These are phyloP conservation scores for Hypoxylon fragiforme DNA, from an alignment of 495 filamentous ascomycete species.

Conservation along the genomic window DNA sequence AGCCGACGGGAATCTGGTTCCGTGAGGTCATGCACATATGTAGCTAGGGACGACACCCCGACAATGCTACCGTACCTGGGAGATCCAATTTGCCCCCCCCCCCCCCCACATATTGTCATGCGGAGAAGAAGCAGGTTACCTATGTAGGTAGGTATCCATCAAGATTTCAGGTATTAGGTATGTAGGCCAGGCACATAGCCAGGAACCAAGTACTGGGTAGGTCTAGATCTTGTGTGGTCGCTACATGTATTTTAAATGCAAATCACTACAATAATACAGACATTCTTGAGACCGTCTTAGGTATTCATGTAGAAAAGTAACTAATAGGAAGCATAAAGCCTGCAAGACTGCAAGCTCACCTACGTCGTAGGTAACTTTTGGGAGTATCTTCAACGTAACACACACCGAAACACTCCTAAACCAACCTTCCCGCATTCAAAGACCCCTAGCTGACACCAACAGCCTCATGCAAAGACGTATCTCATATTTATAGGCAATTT, in stretches of 20 bases:
- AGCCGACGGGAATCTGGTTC: slow-evolving; percentile 27
- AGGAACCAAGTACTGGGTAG: no score
- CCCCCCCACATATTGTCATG: background rate
- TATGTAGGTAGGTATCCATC: no score
- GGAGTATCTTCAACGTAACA: slow-evolving; percentile 26
- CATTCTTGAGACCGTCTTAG: no score
- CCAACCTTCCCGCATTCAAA: background rate
- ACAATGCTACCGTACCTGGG: no score
- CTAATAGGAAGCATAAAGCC: slow-evolving; percentile 1
- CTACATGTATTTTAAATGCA: no score
- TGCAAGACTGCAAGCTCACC: slow-evolving; percentile 1
- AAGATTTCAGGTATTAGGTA: no score
- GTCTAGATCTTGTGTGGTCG: no score
- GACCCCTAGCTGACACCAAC: slow-evolving; percentile 6
- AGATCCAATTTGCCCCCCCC: no score
- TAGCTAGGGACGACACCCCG: no score
- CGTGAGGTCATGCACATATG: slow-evolving; percentile 28
- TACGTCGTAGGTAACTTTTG: slow-evolving; percentile 18
- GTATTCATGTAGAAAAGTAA: slow-evolving; percentile 8
- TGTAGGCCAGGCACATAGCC: no score
- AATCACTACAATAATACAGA: no score
- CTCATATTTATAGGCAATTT: background rate
- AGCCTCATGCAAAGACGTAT: slow-evolving; percentile 3
- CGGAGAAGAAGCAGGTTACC: background rate
- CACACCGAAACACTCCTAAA: slow-evolving; percentile 2